Percentiles rank a stretch among this genome's conserved stretches.
Conservation (phyloP, 2,329 filamentous ascomycete species). For the Fonsecaea nubica region DNA sequence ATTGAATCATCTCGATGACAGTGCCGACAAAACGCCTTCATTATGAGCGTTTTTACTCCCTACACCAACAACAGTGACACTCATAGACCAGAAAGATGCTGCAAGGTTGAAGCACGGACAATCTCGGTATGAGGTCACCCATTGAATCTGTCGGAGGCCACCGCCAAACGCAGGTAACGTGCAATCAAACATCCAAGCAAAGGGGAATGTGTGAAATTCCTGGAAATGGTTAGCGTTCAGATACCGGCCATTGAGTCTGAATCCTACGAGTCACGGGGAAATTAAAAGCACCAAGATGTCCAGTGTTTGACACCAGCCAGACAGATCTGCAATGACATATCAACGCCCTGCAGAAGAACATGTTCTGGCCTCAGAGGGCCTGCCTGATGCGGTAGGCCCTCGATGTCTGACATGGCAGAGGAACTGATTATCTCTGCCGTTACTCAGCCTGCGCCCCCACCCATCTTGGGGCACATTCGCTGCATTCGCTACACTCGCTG, state of each 20-base stretch:
- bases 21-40: neutral
- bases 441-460: constrained; percentile 11
- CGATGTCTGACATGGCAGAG: neutral
- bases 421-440: constrained; percentile 1
- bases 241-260: neutral
- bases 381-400: neutral
- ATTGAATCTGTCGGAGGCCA: neutral
- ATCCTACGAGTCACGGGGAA: constrained; percentile 1
- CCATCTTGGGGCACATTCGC: neutral
- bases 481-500: neutral
- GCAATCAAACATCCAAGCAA: neutral
- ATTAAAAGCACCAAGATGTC: neutral
- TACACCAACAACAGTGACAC: neutral
- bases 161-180: neutral
- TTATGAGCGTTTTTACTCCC: neutral
- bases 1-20: no score
- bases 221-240: neutral
- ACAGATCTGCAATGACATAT: neutral
- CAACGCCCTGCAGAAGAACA: neutral
- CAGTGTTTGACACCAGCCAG: neutral
- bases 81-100: neutral
- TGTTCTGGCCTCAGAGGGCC: neutral
- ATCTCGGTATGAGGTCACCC: neutral
- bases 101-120: neutral
- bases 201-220: neutral